Conservation (phyloP, 331 rosid genomes). For the Quercus tomentella region DNA sequence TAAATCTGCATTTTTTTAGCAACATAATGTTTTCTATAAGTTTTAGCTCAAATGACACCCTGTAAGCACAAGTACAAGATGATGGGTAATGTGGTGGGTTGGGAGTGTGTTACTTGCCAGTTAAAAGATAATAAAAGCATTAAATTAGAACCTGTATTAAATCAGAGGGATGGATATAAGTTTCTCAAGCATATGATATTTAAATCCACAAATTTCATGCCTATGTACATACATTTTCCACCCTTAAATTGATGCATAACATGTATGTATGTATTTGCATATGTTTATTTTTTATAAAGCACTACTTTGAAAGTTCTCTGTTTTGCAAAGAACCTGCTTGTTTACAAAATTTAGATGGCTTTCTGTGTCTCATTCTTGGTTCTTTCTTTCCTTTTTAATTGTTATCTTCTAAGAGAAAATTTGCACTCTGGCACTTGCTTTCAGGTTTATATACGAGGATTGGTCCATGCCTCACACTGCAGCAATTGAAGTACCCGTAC, state of each 20-base stretch:
- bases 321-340: neutral
- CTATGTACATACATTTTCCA: neutral
- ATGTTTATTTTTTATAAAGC: neutral
- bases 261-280: neutral
- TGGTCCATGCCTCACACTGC: constrained; percentile 95
- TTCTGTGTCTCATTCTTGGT: constrained; percentile 1
- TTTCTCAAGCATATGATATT: no score
- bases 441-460: constrained; percentile 70
- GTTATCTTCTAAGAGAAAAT: neutral
- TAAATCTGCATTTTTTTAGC: neutral
- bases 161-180: no score
- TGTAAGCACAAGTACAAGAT: no score
- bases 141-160: no score
- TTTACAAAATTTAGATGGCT: neutral
- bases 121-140: no score
- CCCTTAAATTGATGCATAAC: neutral
- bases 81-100: no score
- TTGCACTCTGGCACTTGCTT: constrained; percentile 17
- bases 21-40: no score
- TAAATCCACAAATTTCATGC: neutral
- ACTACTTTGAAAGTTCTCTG: neutral
- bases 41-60: no score
- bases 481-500: constrained; percentile 70
- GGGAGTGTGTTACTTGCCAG: no score
- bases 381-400: neutral